These are phyloP conservation scores for Coprinopsis sp. DNA, from an alignment of 768 basidiomycete genomes.

Conservation along the genomic window DNA sequence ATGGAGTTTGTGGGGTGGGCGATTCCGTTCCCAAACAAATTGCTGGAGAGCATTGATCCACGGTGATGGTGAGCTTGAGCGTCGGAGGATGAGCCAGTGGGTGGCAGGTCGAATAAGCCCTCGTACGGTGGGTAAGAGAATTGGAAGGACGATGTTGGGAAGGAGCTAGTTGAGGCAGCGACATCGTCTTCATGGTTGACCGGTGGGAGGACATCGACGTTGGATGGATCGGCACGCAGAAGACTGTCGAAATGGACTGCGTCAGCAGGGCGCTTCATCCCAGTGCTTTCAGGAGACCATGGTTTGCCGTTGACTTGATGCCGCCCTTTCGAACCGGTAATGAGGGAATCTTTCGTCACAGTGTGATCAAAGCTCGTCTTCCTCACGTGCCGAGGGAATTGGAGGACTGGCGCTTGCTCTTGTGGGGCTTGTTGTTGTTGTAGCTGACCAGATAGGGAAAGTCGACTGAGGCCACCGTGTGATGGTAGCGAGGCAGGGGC, in stretches of 20 bases:
- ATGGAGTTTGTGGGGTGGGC: too few species aligned
- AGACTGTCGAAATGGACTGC: constrained; percentile 77
- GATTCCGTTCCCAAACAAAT: constrained; percentile 11
- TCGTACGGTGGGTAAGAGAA: constrained; percentile 71
- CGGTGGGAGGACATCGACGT: constrained; percentile 34
- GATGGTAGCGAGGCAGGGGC: constrained; percentile 74
- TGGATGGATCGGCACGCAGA: constrained; percentile 72
- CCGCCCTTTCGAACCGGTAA: constrained; percentile 55
- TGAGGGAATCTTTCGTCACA: constrained; percentile 61
- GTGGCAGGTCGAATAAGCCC: constrained; percentile 50
- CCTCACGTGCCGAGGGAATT: constrained; percentile 79
- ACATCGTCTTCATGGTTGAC: constrained; percentile 35
- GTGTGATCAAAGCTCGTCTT: constrained; percentile 97
- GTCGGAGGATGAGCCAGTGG: constrained; percentile 16
- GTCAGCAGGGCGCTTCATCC: constrained; percentile 78
- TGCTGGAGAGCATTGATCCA: neutral
- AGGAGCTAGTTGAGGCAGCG: constrained; percentile 41
- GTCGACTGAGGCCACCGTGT: constrained; percentile 50
- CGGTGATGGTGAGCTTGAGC: constrained; percentile 13
- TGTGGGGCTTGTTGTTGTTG: constrained; percentile 36
- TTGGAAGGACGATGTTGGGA: constrained; percentile 67
- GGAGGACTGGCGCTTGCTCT: constrained; percentile 15
- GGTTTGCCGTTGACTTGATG: constrained; percentile 83
- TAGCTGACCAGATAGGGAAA: constrained; percentile 31
- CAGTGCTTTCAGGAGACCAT: constrained; percentile 53